Evolutionary conservation across 1,284 basidiomycete species (phyloP), one percentile per base, ranked within the genome.

Genomic region (Moniliella sp.): DNA sequence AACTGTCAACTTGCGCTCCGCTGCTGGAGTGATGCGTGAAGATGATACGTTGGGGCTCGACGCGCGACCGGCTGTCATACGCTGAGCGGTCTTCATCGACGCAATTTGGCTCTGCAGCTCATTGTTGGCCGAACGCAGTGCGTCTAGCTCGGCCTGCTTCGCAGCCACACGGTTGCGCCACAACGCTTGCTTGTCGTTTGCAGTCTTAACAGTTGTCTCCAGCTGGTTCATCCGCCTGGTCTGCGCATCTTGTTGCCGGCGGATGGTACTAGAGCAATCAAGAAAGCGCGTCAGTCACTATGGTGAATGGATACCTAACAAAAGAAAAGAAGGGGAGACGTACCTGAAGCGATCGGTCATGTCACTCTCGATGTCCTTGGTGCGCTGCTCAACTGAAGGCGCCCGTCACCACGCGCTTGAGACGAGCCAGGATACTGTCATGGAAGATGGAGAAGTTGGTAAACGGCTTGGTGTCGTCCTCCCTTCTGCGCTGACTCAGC

Each of bases 211-310:
- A 31, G 78, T 76, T 9, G 67, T 65, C 62, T 97, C 88, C 49
- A 94, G 86, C 52, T 77, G 78, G 64, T 97, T 88, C 35, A 97
- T 71, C 58, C 88, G 80, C 43, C 75, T 75, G 78, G 83, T 84
- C 38, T 82, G 73, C 28, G 68, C 62, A 41, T 94, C 88, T 25
- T 93, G 70, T 53, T 86, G 80, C 46, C 77, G 77, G 56, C 77
- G 74, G 65, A 97, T 73, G 9, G 78, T 72, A 13, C 65, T 71
- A 45, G n/a, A 5, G 33, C 28, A 12, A 19, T 27, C 7, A 18
- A n/a, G 4, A 11, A 7, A 30, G 32, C 12, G 26, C 29, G 27
- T 18, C 3, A 18, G 9, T 4, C 12, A 9, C n/a, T 27, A 18
- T 15, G 13, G 34, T 12, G 29, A 13, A 26, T 14, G 19, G 8